Evolutionary conservation across 768 basidiomycete genomes (phyloP).

Genomic region (Lentinula lateritia): DNA sequence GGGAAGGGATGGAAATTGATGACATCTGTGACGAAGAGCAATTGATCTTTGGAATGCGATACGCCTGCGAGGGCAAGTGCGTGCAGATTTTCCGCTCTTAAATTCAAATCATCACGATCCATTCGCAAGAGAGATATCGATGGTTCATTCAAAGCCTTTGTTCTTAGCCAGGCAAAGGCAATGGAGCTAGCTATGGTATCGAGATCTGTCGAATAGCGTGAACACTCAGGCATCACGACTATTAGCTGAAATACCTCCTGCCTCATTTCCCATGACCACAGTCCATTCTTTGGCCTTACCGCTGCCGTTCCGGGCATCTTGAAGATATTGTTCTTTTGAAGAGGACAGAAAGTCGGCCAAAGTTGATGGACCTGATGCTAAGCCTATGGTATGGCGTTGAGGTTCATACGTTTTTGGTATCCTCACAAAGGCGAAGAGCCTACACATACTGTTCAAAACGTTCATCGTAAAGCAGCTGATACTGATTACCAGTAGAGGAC

Average conservation of each 20-base stretch:
- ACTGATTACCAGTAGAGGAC: slow-evolving; percentile 1
- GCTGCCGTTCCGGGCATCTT: neutral
- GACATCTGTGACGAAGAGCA: slow-evolving; percentile 72
- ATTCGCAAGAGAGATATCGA: slow-evolving; percentile 74
- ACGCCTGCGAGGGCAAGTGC: slow-evolving; percentile 63
- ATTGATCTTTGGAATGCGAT: slow-evolving; percentile 39
- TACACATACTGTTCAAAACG: neutral
- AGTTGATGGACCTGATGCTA: neutral
- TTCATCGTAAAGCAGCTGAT: neutral
- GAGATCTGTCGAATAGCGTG: slow-evolving; percentile 52
- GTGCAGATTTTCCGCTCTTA: slow-evolving; percentile 85
- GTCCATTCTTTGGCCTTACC: slow-evolving; percentile 55
- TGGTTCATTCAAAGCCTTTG: slow-evolving; percentile 45
- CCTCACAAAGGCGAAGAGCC: neutral
- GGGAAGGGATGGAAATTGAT: slow-evolving; percentile 39
- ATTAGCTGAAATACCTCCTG: slow-evolving; percentile 63
- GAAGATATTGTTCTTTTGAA: neutral
- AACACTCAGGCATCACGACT: neutral
- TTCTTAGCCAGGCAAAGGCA: slow-evolving; percentile 73
- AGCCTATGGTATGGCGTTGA: neutral
- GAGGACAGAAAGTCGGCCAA: slow-evolving; percentile 3
- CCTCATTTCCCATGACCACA: slow-evolving; percentile 92
- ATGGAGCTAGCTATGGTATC: slow-evolving; percentile 86
- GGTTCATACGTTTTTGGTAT: neutral
- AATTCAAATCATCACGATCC: slow-evolving; percentile 55